These are phyloP conservation scores for Sedum album DNA, from an alignment of 164 flowering plant genomes.

Conservation along the genomic window DNA sequence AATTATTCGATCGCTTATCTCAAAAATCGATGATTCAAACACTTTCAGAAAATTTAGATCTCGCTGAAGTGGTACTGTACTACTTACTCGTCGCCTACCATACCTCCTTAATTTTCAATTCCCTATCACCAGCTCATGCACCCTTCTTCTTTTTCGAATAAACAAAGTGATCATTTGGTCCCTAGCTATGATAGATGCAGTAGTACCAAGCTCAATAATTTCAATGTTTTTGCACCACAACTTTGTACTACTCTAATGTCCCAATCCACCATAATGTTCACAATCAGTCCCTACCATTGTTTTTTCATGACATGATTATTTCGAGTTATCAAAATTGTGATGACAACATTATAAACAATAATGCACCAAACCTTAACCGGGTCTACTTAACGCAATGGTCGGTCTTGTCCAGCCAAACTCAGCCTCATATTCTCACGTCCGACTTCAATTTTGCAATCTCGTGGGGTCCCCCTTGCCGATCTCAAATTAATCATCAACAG, in stretches of 20 bases:
- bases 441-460: background rate
- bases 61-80: no score
- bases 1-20: no score
- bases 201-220: background rate
- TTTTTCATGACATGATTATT: background rate
- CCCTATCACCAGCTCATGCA: no score
- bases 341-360: background rate
- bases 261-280: background rate
- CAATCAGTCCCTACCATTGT: background rate
- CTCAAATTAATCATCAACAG: background rate
- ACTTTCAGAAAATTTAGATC: no score
- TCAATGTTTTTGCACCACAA: background rate
- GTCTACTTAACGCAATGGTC: conserved; percentile 4
- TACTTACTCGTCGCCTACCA: no score
- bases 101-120: no score
- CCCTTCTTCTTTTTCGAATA: background rate
- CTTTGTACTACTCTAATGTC: background rate
- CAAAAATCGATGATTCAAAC: no score
- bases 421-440: background rate
- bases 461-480: background rate
- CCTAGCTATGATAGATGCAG: background rate
- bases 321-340: background rate
- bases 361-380: background rate
- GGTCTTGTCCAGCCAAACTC: background rate
- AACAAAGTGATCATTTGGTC: background rate